These are phyloP conservation scores for Podospora sp. DNA, from an alignment of 495 filamentous ascomycete species.

Conservation along the genomic window DNA sequence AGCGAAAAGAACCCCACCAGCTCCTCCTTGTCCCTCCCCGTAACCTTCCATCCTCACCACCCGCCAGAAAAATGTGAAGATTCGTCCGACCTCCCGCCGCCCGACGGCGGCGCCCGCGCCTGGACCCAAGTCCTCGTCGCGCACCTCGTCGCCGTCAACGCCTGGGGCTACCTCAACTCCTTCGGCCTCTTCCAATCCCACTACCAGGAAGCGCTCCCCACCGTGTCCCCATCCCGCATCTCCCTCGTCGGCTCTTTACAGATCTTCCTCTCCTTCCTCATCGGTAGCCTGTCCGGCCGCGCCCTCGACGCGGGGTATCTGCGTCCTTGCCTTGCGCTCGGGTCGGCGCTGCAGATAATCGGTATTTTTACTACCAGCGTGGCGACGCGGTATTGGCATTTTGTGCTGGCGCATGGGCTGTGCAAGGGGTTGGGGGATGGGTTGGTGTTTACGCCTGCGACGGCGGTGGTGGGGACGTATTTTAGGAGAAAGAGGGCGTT, in stretches of 20 bases:
- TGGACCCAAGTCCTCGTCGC: conserved; percentile 51
- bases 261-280: conserved; percentile 71
- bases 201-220: conserved; percentile 56
- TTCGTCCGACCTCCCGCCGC: conserved; percentile 50
- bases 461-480: conserved; percentile 74
- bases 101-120: conserved; percentile 54
- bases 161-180: conserved; percentile 61
- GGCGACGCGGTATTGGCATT: conserved; percentile 48
- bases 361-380: conserved; percentile 72
- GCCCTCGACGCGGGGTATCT: conserved; percentile 68
- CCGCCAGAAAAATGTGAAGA: not conserved
- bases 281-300: conserved; percentile 68
- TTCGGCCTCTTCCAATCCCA: conserved; percentile 83
- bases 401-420: conserved; percentile 83
- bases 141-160: conserved; percentile 52
- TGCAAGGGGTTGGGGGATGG: conserved; percentile 73
- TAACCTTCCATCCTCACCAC: not conserved
- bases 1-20: not conserved
- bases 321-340: conserved; percentile 38
- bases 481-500: conserved; percentile 68
- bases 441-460: conserved; percentile 68
- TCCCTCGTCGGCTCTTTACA: conserved; percentile 78
- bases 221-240: conserved; percentile 62
- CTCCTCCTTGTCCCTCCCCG: not conserved
- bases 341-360: conserved; percentile 56